Evolutionary conservation across 2,329 filamentous ascomycete species (phyloP), one percentile per base, ranked within the genome.

Genomic region (Leptosphaerulina australis): DNA sequence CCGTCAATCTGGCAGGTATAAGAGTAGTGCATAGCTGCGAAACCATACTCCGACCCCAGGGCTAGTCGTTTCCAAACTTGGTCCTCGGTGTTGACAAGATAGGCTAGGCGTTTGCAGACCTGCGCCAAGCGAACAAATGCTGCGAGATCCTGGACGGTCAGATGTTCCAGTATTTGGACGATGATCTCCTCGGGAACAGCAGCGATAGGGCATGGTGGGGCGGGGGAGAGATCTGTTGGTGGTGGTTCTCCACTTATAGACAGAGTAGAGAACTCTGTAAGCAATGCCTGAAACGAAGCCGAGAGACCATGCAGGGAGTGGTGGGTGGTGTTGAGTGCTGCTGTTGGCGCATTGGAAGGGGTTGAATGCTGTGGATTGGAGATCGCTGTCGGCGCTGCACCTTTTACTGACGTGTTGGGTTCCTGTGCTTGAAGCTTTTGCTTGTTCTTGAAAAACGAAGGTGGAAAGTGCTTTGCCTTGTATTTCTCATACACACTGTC

Each of bases 31-130:
- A 97, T 96, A 25, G 81, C 84, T 4, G 77, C 80, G 70, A 97
- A 95, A 17, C 92, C 94, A 67, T 90, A 87, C 67, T 90, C 84
- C 10, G 74, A 55, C 0, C 86, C 87, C 1, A 89, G 74, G 35
- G 88, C 89, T 4, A 96, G 75, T 14, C 84, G 82, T 51, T 87
- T 90, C 92, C 94, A 99, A 63, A 96, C 88, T 33, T 83, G 82
- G 63, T 96, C 88, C 69, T 97, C 92, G 5, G 88, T 89, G 22
- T 85, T 80, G 39, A 96, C 87, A 15, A 97, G 83, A 69, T 88
- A 97, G 17, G 93, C 91, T 33, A 97, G 77, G 11, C 88, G 84
- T 70, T 91, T 95, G 77, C 93, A 97, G 2, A 96, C 92, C 56
- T 87, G 83, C 0, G 90, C 82, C 12, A 92, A 78, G 18, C 90